Base-by-base conservation (phyloP, 805 yeast species). In the Kodamaea restingae region DNA sequence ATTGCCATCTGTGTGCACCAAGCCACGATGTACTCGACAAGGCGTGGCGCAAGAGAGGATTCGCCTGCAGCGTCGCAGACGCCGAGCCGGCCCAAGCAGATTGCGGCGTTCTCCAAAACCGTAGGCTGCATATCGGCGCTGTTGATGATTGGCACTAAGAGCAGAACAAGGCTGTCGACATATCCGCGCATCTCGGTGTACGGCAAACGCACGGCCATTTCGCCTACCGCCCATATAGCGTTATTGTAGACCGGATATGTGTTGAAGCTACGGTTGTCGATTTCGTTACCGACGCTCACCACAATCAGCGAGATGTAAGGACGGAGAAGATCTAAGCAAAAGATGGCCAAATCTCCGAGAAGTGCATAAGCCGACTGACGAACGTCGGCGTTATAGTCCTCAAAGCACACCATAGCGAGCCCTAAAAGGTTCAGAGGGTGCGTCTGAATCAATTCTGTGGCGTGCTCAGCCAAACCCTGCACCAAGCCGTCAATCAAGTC, bases 181-280 rank as follows among this genome's bases (percentile, higher is more conserved):
- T 74, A 82, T 11, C 78, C 80, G 31, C 63, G 63, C 45, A 81
- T 49, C 28, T 70, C 67, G 1, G 69, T 65, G 15, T 59, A 59
- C 2, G 73, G 57, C 11, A 76, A 53, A 40, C 85, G 75, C 52
- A 88, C 67, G 3, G 87, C 72, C 21, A 93, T 78, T 58, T 93
- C 95, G 32, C 98, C 98, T 10, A 85, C 64, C 2, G 96, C 78
- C 98, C 98, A 93, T 36, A 87, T 80, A 1, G 98, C 93, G 60
- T 93, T 93, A 61, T 85, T 86, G 51, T 81, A 81, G 2, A 84
- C 88, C 0, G 91, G 78, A 43, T 65, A 70, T 2, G 80, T 66
- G 33, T 63, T 65, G 52, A 61, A 70, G 7, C 68, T 61, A 43
- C 80, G 60, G 45, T 71, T 68, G 47, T 78, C 73, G 49, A 84